Base-by-base conservation (phyloP, 768 basidiomycete species). In the Russula vinacea region DNA sequence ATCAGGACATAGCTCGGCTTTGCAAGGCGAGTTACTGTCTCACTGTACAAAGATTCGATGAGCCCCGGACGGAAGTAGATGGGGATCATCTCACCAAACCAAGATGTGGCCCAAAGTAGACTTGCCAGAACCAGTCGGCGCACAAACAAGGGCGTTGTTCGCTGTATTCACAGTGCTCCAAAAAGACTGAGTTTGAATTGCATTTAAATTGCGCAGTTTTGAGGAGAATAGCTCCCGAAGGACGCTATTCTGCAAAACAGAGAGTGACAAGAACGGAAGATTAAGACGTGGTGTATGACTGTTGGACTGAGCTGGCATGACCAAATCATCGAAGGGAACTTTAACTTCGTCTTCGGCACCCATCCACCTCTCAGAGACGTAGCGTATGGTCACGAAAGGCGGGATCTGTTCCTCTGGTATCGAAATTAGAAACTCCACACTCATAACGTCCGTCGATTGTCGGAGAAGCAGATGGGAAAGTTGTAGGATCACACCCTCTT, bases 331-430 rank as follows among this genome's bases (percentile, higher is more conserved):
- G 45, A 98, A 73, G 3, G 85, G 74, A 45, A 98, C 78, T 2
- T 69, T 66, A 9, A 87, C 70, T 64, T 89, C 86, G 58, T 91
- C 84, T 70, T 97, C 94, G 1, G 94, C 90, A 2, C 93, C 93
- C 68, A 97, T 79, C 97, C 97, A 99, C 64, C 84, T 82, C 74
- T 98, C 95, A 8, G 94, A 98, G 51, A 92, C 83, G 42, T 85
- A 87, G 19, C 91, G 85, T 60, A 97, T 81, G 7, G 83, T 88
- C 24, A 98, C 77, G 3, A 79, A 84, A 3, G 86, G 76, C 0
- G 91, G 89, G 5, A 81, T 78, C 45, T 78, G 76, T 29, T 81
- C 80, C 32, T 79, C 76, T 8, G 84, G 78, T 51, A 97, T 81
- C 0, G 93, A 84, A 58, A 98, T 85, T 52, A 92, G 78, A 71